phyloP scores from a whole-genome alignment of 2,329 filamentous ascomycete species.

The Lachnellula willkommii region DNA sequence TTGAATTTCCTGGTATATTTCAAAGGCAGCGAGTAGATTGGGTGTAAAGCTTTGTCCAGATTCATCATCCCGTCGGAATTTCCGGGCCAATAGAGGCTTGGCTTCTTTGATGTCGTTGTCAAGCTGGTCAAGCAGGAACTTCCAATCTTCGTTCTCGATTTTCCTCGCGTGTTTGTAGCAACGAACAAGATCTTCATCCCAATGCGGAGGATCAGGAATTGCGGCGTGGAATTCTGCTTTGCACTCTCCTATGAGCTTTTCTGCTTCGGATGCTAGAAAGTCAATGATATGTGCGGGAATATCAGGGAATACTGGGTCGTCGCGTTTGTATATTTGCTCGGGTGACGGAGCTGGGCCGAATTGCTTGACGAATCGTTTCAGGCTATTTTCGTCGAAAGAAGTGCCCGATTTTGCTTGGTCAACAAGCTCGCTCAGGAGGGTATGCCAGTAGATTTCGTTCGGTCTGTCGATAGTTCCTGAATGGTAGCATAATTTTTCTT shows the following conservation, averaged over 20 bases:
- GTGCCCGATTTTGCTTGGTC: constrained; percentile 54
- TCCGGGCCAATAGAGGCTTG: no score
- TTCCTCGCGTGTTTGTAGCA: constrained; percentile 9
- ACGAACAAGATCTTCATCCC: constrained; percentile 25
- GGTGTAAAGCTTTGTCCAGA: not conserved
- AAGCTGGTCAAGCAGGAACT: constrained; percentile 11
- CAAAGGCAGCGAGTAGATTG: constrained; percentile 11
- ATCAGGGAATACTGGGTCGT: constrained; percentile 23
- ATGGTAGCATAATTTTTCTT: constrained; percentile 58
- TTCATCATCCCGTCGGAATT: no score
- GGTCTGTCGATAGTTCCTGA: constrained; percentile 42
- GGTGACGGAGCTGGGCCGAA: constrained; percentile 9
- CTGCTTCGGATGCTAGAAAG: constrained; percentile 55
- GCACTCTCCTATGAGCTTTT: constrained; percentile 31
- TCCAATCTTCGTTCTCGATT: constrained; percentile 11
- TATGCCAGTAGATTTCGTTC: constrained; percentile 44
- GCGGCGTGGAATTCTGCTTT: constrained; percentile 11
- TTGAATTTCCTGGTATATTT: constrained; percentile 20
- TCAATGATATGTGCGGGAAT: constrained; percentile 53
- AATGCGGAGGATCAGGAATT: constrained; percentile 3
- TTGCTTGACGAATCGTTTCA: constrained; percentile 32
- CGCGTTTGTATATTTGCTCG: constrained; percentile 43
- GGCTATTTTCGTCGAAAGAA: constrained; percentile 41
- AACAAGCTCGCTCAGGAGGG: constrained; percentile 48
- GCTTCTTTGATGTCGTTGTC: not conserved